Evolutionary conservation across 1,284 basidiomycete species (phyloP).

Genomic region (Ceraceosorus bombacis): DNA sequence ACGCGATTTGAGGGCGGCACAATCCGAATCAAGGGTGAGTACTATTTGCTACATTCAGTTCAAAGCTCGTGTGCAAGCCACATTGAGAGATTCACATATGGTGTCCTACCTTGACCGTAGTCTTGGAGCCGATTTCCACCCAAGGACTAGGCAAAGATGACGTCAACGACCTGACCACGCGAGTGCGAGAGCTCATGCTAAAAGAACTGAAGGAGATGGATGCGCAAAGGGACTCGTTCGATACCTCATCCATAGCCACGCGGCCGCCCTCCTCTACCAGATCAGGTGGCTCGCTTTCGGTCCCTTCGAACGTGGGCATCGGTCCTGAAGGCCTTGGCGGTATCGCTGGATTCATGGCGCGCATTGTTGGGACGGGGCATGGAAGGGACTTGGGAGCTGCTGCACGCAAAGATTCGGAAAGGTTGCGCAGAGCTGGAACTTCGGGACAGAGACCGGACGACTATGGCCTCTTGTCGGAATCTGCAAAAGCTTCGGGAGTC

Average conservation of each 20-base stretch:
- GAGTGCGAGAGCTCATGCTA: conserved; percentile 67
- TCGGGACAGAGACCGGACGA: conserved; percentile 21
- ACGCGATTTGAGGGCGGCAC: conserved; percentile 69
- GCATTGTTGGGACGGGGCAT: conserved; percentile 18
- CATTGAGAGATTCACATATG: no score
- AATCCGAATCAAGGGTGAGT: conserved; percentile 69
- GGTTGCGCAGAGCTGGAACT: conserved; percentile 18
- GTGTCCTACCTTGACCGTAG: conserved; percentile 35
- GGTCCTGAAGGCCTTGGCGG: conserved; percentile 21
- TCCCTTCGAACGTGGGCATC: background rate
- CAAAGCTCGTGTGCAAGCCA: conserved; percentile 1
- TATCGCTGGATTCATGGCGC: conserved; percentile 20
- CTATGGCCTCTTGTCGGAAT: conserved; percentile 27
- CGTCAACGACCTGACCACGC: conserved; percentile 58
- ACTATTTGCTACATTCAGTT: conserved; percentile 9
- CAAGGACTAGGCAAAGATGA: conserved; percentile 62
- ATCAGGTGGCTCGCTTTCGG: background rate
- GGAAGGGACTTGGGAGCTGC: conserved; percentile 8
- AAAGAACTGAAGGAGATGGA: conserved; percentile 52
- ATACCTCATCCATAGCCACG: conserved; percentile 3
- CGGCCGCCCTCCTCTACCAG: conserved; percentile 3
- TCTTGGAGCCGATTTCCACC: conserved; percentile 70
- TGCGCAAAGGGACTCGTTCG: conserved; percentile 14
- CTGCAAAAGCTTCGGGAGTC: background rate
- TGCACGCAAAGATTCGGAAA: conserved; percentile 14